Base-by-base conservation (phyloP, 2,329 filamentous ascomycete genomes). In the Furcasterigmium sp. region DNA sequence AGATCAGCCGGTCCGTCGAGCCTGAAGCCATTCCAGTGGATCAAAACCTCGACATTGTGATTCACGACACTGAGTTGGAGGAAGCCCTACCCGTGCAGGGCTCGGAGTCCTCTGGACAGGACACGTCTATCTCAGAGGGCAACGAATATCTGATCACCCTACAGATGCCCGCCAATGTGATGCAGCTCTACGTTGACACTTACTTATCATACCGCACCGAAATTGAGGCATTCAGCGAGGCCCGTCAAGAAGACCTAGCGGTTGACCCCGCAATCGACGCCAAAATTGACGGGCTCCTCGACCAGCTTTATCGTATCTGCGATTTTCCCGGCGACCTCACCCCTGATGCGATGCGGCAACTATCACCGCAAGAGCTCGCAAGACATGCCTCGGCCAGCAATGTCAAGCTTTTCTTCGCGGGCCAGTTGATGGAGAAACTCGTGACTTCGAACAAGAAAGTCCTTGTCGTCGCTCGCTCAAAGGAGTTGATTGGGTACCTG, bases 321-420 rank as follows among this genome's bases (percentile, higher is more conserved):
- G 78, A 82, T 52, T 70, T 78, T 30, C 78, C 77, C 4, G 70
- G 72, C 5, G 72, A 76, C 28, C 59, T 72, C 30, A 60, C 73
- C 19, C 69, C 69, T n/a, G 62, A 73, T 8, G 54, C 59, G 3
- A 53, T 68, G 11, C 60, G 62, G 19, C 49, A 52, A 4, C 46
- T 77, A 43, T 57, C 66, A 3, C 53, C 67, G 8, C 54, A 58
- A 4, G 65, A 72, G 18, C 62, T 69, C 42, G 70, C 72, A 51
- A 80, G 72, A 53, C 76, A 79, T 49, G 69, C 72, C 2, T 68
- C 72, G 43, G 72, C 72, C 41, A 72, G 76, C 9, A 83, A 80
- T 56, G 63, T 75, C 43, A 84, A 84, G 51, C 79, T 76, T 51
- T 71, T 69, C 25, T 84, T 84, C 50, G 52, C 82, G 6, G 72